Evolutionary conservation across 495 filamentous ascomycete species (phyloP), one percentile per base, ranked within the genome.

Genomic region (Penicillium soppii): DNA sequence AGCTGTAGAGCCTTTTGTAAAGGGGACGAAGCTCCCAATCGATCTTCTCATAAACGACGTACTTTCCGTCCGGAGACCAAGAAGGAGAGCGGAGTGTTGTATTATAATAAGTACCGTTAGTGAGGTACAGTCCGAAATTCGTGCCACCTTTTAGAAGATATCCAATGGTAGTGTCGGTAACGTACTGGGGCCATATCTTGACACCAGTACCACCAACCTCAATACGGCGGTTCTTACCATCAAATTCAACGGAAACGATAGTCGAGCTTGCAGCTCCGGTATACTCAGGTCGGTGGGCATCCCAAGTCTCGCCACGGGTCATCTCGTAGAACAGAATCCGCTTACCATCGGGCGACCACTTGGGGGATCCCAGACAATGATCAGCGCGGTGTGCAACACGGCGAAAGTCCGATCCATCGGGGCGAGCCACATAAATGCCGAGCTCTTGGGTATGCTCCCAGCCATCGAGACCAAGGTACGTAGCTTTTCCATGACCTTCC

Each of bases 391-490:
- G 32, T 6, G 26, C 44, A 1, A 67, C 40, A 20, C 49, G 45
- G 7, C 62, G 61, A 22, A 69, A 65, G 30, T 56, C 61, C 13
- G 59, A 58, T 0, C 66, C 66, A 40, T 69, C 50, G 4, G 56
- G 57, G 1, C 61, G 55, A 23, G 65, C 59, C 1, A 54, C 58
- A 29, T 69, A 69, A 8, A 69, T 61, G 2, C 56, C 54, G 1
- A 69, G 52, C 32, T 63, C 60, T 43, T 69, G 66, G 5, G 63
- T 69, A 41, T 65, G 62, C 16, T 69, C 66, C 66, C 66, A 69
- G 1, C 64, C 64, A 2, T 47, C 41, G 2, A 50, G 23, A 3
- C 61, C 63, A 23, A 51, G 48, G 43, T 47, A 65, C 0, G 44
- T 58, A 1, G 21, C 26, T 17, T 53, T 42, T 22, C 61, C 60